Evolutionary conservation across 2,329 filamentous ascomycete species (phyloP).

Genomic region (Trichoderma brevicompactum): DNA sequence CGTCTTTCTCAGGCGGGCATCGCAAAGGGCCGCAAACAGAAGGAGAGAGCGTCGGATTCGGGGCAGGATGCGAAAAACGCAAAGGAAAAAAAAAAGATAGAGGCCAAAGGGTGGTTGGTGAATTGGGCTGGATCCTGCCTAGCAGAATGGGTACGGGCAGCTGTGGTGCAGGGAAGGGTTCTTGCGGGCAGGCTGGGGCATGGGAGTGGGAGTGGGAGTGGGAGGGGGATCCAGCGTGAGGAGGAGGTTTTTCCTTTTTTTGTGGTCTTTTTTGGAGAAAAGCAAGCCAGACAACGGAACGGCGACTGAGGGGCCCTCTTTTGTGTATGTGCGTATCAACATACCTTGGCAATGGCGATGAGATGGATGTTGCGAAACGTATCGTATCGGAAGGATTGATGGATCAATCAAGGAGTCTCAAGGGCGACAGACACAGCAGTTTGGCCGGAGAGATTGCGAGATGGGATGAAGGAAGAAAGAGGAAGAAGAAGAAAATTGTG

Average conservation of each 20-base stretch:
- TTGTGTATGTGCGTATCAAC: not conserved
- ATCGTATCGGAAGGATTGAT: not conserved
- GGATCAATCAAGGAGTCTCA: too few species aligned
- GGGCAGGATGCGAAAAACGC: conserved; percentile 19
- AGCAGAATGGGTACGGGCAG: conserved; percentile 23
- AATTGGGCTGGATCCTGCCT: conserved; percentile 11
- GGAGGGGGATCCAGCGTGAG: conserved; percentile 15
- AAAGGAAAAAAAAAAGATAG: not conserved
- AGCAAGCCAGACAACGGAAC: not conserved
- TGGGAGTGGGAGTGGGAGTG: conserved; percentile 18
- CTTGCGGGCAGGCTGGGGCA: conserved; percentile 23
- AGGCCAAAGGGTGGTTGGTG: not conserved
- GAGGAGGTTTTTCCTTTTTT: conserved; percentile 17
- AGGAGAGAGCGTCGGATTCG: conserved; percentile 22
- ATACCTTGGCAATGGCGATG: conserved; percentile 9
- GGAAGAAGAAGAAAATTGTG: not conserved
- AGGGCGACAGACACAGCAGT: too few species aligned
- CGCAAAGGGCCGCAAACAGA: conserved; percentile 36
- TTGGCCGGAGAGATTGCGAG: not conserved
- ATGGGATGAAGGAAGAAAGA: not conserved
- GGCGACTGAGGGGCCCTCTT: conserved; percentile 24
- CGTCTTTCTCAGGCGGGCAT: conserved; percentile 2
- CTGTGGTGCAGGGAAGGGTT: conserved; percentile 16
- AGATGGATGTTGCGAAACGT: not conserved
- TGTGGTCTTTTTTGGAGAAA: conserved; percentile 18